Evolutionary conservation across 2,329 filamentous ascomycete genomes (phyloP), one percentile per base, ranked within the genome.

Genomic region (Xylariaceae sp.): DNA sequence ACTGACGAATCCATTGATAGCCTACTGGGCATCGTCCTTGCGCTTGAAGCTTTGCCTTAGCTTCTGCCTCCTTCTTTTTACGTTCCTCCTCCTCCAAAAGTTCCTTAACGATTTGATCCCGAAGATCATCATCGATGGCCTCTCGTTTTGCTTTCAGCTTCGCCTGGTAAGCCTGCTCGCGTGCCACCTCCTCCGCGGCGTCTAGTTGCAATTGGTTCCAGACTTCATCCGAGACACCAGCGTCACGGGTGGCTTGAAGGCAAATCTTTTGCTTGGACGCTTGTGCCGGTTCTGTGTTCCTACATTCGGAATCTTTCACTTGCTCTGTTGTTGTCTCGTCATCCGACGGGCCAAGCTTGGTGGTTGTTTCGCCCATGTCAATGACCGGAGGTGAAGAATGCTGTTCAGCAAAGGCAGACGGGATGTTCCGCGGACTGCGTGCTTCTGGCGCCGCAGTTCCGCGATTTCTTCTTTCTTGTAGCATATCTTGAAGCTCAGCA

Each of bases 21-120:
- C 54, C 54, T 43, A 10, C 7, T 10, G 54, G 47, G 31, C 54
- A 56, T 39, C 50, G 33, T 31, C 50, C 54, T 47, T 50, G 50
- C 22, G 43, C 28, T 16, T 28, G 41, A 18, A 56, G 45, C 47
- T 54, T 56, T 40, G 41, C 31, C 42, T 47, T 50, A 7, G 45
- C 36, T 31, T 33, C 43, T 13, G 34, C 43, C 33, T 56, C 54
- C 36, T 53, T 28, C 14, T 45, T 47, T 13, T 13, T 47, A 34
- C 34, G 49, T 33, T 42, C 38, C 44, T 53, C 50, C n/a, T 17
- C 46, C 1, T 53, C 51, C 14, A 28, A 42, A 42, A 40, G 51
- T 40, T 33, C 41, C 14, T 51, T 51, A 34, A 43, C 44, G 19
- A 51, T 33, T 14, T n/a, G 47, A 17, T 48, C 51, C 31, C 51